Percentiles rank a stretch among this genome's conserved stretches.
phyloP scores from a whole-genome alignment of 805 yeast species.

The Tetrapisispora arboricola region DNA sequence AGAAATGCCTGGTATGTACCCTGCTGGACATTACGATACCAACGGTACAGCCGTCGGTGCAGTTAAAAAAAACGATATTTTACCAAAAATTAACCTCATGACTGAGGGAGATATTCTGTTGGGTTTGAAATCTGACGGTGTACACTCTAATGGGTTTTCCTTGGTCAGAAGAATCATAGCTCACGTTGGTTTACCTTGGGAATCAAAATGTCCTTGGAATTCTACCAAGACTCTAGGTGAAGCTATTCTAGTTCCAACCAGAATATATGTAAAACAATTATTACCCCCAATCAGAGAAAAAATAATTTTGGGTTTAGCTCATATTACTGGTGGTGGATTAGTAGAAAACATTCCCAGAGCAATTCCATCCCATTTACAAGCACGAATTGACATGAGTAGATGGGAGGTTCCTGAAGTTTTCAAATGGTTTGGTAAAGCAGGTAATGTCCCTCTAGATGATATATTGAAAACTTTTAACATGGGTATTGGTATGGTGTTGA shows the following conservation, averaged over 20 bases:
- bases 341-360: conserved; percentile 95
- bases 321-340: conserved; percentile 97
- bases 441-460: conserved; percentile 79
- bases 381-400: conserved; percentile 61
- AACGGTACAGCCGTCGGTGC: conserved; percentile 99
- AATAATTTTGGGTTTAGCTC: conserved; percentile 78
- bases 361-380: conserved; percentile 69
- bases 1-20: conserved; percentile 99
- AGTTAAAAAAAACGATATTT: conserved; percentile 58
- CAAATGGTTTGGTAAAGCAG: conserved; percentile 88
- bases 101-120: conserved; percentile 67
- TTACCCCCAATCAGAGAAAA: conserved; percentile 61
- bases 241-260: conserved; percentile 80
- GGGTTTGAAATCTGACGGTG: conserved; percentile 85
- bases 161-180: conserved; percentile 87
- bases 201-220: conserved; percentile 80
- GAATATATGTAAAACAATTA: conserved; percentile 87
- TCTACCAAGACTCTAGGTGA: conserved; percentile 64
- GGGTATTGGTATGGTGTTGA: conserved; percentile 94
- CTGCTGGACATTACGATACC: conserved; percentile 91
- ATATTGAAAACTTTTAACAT: conserved; percentile 84
- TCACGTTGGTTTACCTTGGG: conserved; percentile 58
- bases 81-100: conserved; percentile 67
- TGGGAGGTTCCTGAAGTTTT: conserved; percentile 88
- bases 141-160: conserved; percentile 95